Base-by-base conservation (phyloP, 1,284 basidiomycete species). In the Gomphus sp. region DNA sequence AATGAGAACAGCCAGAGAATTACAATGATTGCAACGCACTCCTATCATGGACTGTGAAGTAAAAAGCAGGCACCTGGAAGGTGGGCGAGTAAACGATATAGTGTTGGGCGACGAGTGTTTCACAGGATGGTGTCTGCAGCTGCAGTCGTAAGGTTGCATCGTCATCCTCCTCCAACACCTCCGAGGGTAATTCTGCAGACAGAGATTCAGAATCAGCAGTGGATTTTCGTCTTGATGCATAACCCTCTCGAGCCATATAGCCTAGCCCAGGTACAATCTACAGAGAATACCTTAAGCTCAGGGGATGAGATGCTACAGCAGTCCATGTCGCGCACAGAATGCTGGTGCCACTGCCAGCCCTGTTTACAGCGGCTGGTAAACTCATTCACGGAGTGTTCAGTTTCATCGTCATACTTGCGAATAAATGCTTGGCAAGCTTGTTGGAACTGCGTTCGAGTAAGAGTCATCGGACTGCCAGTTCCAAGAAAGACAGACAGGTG, bases 1-100 rank as follows among this genome's bases (percentile, higher is more conserved):
- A 47, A 2, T 7, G 34, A 45, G n/a, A 16, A 55, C 12, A 53
- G 53, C 14, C 28, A 34, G 41, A 33, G n/a, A 47, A 58, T 33
- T 39, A 51, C 60, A 51, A 34, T 12, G n/a, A 37, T 59, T 58
- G 53, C 34, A 22, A 82, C 86, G 66, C 68, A 91, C 90, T 79
- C 55, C 76, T 71, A 66, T 82, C 75, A 63, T 85, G 78, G 16
- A 86, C 71, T 7, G 80, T 78, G 70, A 92, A 91, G 72, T 91
- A 92, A 65, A 93, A 86, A 0, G 82, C 77, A 10, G 90, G 90
- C 0, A 91, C 88, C 65, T 78, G 80, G 67, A 85, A 93, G 0
- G 86, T 85, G 6, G 83, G 72, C 18, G 89, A 90, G 67, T 81
- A 85, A 25, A 83, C 84, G 49, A 92, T 74, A 58, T 80, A 84